Base-by-base conservation (phyloP, 768 basidiomycete genomes). In the Lactarius quietus region DNA sequence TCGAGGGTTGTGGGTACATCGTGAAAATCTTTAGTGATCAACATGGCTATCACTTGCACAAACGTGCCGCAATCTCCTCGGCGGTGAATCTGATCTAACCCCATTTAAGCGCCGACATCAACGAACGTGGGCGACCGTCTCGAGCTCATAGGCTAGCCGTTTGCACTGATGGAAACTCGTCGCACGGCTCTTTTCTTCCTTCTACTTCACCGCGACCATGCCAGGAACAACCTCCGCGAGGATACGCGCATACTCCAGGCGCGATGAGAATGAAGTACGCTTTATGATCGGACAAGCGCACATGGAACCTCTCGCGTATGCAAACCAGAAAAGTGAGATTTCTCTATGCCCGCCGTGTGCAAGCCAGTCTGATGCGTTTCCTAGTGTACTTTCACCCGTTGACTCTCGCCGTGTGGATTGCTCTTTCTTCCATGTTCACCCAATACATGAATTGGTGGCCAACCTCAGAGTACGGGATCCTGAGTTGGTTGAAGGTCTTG, bases 1-100 rank as follows among this genome's bases (percentile, higher is more conserved):
- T 87, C 81, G 52, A 91, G 83, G 58, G 83, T 85, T 61, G 89
- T 86, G 45, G 88, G 84, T 6, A 97, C 75, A 71, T 96, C 94
- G 72, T 89, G 81, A 76, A 84, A 85, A 18, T 86, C 85, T 71
- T 89, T 90, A 65, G 83, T 84, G 81, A 96, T 86, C 67, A 96
- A 81, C 95, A 98, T 96, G 61, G 62, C 77, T 67, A 62, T 51
- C 28, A 29, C 31, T 65, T n/a, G 12, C 29, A 55, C 28, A 12
- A 23, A 9, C 9, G n/a, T 23, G n/a, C n/a, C n/a, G n/a, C n/a
- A n/a, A n/a, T 17, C 43, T n/a, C 10, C 8, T n/a, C 8, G 7
- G n/a, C 2, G 43, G 4, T 20, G 41, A 14, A 61, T 61, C 59
- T 53, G 26, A 67, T 66, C 66, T 63, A 66, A 12, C 6, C 23